Conservation (phyloP, 768 basidiomycete species). For the Gelatoporia subvermispora region DNA sequence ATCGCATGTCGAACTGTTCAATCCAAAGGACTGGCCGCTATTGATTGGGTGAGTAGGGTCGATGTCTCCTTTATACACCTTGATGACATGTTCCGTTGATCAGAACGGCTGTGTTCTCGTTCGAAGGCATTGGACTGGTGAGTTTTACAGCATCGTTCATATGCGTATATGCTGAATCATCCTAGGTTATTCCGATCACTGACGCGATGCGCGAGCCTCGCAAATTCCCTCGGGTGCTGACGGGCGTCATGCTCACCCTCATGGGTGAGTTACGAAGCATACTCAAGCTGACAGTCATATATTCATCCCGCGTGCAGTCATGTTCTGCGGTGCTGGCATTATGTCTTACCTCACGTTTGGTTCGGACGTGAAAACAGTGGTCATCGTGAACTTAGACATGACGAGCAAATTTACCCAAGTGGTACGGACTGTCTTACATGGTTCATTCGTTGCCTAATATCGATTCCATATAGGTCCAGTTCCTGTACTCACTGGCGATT, state of each 20-base stretch:
- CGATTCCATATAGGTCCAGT: conserved; percentile 53
- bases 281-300: neutral
- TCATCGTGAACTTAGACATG: conserved; percentile 88
- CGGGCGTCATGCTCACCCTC: conserved; percentile 88
- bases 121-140: conserved; percentile 93
- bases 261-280: conserved; percentile 40
- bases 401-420: conserved; percentile 84
- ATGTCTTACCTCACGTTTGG: conserved; percentile 89
- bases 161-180: conserved; percentile 4
- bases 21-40: conserved; percentile 82
- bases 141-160: conserved; percentile 25
- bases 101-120: conserved; percentile 94
- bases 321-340: conserved; percentile 85
- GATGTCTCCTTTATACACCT: neutral
- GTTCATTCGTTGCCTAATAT: neutral
- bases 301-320: conserved; percentile 36
- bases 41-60: conserved; percentile 71
- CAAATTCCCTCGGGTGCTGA: conserved; percentile 85
- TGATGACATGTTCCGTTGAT: conserved; percentile 1
- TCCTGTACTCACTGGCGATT: conserved; percentile 90
- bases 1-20: conserved; percentile 82
- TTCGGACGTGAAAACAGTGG: conserved; percentile 83
- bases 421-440: conserved; percentile 37
- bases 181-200: conserved; percentile 86
- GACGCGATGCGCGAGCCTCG: conserved; percentile 95